Evolutionary conservation across 257 asterid species (phyloP).

Genomic region (Plantago major): DNA sequence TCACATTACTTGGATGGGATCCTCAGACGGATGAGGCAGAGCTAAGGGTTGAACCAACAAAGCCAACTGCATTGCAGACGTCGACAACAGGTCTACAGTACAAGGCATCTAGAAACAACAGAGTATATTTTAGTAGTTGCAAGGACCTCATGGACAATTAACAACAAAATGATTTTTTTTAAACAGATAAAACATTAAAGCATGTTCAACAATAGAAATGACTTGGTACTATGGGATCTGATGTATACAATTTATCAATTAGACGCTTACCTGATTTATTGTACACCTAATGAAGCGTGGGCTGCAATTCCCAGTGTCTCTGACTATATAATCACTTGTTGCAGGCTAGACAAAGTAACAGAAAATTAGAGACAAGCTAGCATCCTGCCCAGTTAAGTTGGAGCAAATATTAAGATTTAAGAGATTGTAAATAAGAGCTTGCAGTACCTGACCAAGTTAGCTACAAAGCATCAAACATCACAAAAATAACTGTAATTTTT

Average conservation of each 20-base stretch:
- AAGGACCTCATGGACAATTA: constrained; percentile 14
- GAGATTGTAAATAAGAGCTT: constrained; percentile 7
- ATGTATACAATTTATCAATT: constrained; percentile 16
- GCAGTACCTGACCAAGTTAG: constrained; percentile 12
- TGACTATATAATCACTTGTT: constrained; percentile 86
- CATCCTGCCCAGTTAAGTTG: constrained; percentile 13
- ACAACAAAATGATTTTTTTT: not conserved
- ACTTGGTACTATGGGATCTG: not conserved
- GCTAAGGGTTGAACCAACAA: constrained; percentile 97
- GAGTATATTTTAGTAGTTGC: constrained; percentile 20
- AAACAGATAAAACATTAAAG: constrained; percentile 1
- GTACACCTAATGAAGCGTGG: constrained; percentile 98
- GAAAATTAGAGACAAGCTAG: constrained; percentile 11
- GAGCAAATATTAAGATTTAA: not conserved
- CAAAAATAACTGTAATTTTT: constrained; percentile 1
- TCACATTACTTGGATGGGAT: constrained; percentile 77
- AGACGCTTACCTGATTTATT: constrained; percentile 70
- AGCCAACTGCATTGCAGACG: constrained; percentile 95
- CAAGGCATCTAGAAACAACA: constrained; percentile 73
- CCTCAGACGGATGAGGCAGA: constrained; percentile 96
- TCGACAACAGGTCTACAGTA: constrained; percentile 85
- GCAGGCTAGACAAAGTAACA: constrained; percentile 68
- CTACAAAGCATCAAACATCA: constrained; percentile 8
- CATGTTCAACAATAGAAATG: constrained; percentile 3
- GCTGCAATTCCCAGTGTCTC: constrained; percentile 96